These are phyloP conservation scores for Linum tenue DNA, from an alignment of 345 rosid genomes.

Conservation along the genomic window DNA sequence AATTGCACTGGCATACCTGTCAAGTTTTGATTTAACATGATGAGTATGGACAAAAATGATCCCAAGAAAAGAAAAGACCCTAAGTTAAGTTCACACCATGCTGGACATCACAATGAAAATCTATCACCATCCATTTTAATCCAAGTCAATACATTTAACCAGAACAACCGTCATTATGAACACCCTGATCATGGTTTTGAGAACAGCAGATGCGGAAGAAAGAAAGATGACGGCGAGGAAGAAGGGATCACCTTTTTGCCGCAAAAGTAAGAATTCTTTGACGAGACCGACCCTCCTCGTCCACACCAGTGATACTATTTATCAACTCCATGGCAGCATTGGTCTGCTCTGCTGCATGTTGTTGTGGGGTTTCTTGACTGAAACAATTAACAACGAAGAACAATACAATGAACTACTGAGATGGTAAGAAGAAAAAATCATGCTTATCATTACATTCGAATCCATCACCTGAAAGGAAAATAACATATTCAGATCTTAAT, in stretches of 20 bases:
- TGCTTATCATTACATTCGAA: no score
- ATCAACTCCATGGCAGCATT: slow-evolving; percentile 86
- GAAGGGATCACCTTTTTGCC: slow-evolving; percentile 66
- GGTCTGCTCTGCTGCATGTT: slow-evolving; percentile 44
- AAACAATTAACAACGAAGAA: slow-evolving; percentile 5
- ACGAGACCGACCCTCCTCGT: slow-evolving; percentile 96
- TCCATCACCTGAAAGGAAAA: no score
- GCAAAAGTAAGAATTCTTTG: slow-evolving; percentile 94
- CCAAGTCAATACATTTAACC: no score
- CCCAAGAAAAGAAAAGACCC: slow-evolving; percentile 4
- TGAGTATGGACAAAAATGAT: slow-evolving; percentile 1
- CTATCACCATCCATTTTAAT: background rate
- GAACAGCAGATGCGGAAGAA: no score
- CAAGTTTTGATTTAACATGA: slow-evolving; percentile 12
- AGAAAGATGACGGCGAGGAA: background rate
- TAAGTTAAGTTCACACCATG: slow-evolving; percentile 4
- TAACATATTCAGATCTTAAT: background rate
- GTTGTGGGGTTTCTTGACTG: slow-evolving; percentile 65
- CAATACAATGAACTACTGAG: slow-evolving; percentile 1
- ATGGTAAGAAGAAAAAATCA: background rate
- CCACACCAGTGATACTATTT: slow-evolving; percentile 64
- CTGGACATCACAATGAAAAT: slow-evolving; percentile 2
- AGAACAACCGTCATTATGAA: no score
- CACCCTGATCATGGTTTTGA: no score
- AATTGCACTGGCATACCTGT: slow-evolving; percentile 83